Evolutionary conservation across 2,329 filamentous ascomycete genomes (phyloP).

Genomic region (Chaetothyriales sp.): DNA sequence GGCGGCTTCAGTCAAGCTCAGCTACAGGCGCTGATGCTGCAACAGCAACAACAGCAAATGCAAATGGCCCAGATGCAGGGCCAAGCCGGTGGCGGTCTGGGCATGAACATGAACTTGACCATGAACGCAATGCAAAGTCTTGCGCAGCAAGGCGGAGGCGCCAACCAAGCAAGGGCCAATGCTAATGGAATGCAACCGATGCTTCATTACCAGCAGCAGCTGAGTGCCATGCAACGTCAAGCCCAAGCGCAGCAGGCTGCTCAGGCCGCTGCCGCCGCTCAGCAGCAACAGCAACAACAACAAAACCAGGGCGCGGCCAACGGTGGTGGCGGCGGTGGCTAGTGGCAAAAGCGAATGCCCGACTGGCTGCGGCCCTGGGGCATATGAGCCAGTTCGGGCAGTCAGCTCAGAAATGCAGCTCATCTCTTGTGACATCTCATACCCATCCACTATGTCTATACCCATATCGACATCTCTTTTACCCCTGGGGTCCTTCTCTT

Average conservation of each 20-base stretch:
- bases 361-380: constrained; percentile 19
- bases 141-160: constrained; percentile 7
- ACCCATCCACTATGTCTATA: too few species aligned
- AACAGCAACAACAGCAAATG: constrained; percentile 7
- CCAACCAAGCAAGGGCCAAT: not conserved
- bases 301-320: not conserved
- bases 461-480: too few species aligned
- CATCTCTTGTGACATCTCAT: too few species aligned
- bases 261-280: not conserved
- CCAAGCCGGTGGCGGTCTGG: constrained; percentile 7
- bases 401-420: too few species aligned
- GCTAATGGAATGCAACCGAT: not conserved
- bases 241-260: not conserved
- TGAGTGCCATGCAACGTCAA: not conserved
- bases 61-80: constrained; percentile 10
- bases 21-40: constrained; percentile 4
- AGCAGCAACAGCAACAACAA: not conserved
- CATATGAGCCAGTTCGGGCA: not conserved
- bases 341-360: constrained; percentile 25
- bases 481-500: too few species aligned
- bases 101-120: constrained; percentile 11
- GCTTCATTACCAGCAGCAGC: not conserved
- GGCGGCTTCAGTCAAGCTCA: constrained; percentile 3
- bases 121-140: constrained; percentile 11
- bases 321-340: constrained; percentile 5